Conservation (phyloP, 768 basidiomycete genomes). For the Sporobolomyces phaffii region DNA sequence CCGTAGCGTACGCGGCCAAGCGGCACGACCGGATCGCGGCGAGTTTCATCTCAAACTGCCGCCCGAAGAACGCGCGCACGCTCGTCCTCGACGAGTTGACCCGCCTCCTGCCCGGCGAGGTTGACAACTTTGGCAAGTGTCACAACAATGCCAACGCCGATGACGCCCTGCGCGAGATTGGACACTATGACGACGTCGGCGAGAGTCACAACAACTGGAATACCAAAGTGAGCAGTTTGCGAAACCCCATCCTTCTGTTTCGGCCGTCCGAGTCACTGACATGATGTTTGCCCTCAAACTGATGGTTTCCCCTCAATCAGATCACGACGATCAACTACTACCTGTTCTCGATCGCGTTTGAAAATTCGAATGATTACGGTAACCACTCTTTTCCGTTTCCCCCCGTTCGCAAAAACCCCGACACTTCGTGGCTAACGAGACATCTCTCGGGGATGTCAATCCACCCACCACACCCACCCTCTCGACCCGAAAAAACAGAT, state of each 20-base stretch:
- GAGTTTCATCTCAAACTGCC: slow-evolving; percentile 29
- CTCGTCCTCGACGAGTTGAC: slow-evolving; percentile 28
- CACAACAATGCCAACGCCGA: slow-evolving; percentile 15
- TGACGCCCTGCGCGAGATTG: slow-evolving; percentile 1
- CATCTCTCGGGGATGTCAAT: no score
- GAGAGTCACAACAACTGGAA: slow-evolving; percentile 22
- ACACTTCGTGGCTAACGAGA: no score
- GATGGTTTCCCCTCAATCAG: neutral
- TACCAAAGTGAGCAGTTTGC: slow-evolving; percentile 9
- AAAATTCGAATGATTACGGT: slow-evolving; percentile 32
- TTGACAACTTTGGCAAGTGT: slow-evolving; percentile 30
- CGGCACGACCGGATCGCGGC: slow-evolving; percentile 21
- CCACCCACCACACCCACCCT: no score
- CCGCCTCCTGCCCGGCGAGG: slow-evolving; percentile 7
- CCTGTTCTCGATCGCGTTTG: slow-evolving; percentile 25
- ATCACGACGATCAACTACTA: slow-evolving; percentile 25
- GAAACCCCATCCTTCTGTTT: no score
- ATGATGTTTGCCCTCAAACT: neutral
- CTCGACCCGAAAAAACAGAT: no score
- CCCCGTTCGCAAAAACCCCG: neutral
- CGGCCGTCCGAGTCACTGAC: neutral
- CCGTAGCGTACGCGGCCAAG: slow-evolving; percentile 4
- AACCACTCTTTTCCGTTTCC: neutral
- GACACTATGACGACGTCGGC: slow-evolving; percentile 13
- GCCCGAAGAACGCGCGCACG: slow-evolving; percentile 22